Conservation (phyloP, 1,139 yeast species). For the Kurtzmaniella quercitrusa region DNA sequence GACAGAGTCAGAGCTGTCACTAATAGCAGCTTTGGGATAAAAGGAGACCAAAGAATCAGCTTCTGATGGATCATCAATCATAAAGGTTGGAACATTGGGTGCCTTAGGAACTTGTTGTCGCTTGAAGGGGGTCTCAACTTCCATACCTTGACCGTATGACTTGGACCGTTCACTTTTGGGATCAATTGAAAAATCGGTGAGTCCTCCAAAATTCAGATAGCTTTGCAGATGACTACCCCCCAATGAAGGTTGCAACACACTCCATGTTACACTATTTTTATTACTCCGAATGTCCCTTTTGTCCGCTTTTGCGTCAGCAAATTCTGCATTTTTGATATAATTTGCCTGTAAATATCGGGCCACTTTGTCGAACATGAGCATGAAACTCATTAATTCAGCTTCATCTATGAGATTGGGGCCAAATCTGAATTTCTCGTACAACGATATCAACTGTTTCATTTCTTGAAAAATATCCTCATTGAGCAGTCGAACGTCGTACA, state of each 20-base stretch:
- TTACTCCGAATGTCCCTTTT: neutral
- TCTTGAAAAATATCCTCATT: constrained; percentile 12
- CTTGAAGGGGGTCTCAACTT: neutral
- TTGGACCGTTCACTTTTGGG: neutral
- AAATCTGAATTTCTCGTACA: constrained; percentile 71
- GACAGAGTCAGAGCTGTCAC: constrained; percentile 4
- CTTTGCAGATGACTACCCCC: neutral
- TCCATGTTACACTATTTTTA: neutral
- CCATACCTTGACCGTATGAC: neutral
- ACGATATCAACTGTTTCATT: constrained; percentile 31
- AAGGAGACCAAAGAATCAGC: constrained; percentile 2
- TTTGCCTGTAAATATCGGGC: constrained; percentile 5
- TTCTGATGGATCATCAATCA: constrained; percentile 1
- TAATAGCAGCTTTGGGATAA: neutral
- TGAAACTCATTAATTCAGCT: constrained; percentile 56
- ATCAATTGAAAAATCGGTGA: neutral
- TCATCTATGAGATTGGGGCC: constrained; percentile 61
- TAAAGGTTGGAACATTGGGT: constrained; percentile 1
- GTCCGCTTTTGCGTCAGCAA: neutral
- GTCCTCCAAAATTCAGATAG: neutral
- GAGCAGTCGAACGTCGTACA: constrained; percentile 10
- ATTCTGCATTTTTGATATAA: constrained; percentile 3
- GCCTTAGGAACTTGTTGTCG: neutral
- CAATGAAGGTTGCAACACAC: neutral
- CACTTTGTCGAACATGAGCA: constrained; percentile 33